phyloP scores from a whole-genome alignment of 2,329 filamentous ascomycete species.

The Epichloe bromicola region DNA sequence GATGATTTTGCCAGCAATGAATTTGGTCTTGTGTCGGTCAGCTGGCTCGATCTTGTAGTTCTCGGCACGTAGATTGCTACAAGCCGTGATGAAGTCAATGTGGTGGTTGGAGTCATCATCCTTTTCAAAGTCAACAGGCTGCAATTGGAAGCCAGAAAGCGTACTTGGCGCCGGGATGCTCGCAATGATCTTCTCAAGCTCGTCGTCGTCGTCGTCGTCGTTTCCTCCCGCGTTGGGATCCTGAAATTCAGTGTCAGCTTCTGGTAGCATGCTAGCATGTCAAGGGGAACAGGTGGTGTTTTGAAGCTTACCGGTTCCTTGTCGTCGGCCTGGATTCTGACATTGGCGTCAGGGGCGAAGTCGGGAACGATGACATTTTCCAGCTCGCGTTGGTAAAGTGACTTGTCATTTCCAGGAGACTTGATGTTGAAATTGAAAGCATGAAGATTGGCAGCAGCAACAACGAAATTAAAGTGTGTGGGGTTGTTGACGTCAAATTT shows the following conservation, averaged over 20 bases:
- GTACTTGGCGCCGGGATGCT: constrained; percentile 67
- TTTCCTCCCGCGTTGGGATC: constrained; percentile 68
- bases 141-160: constrained; percentile 76
- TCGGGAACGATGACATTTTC: constrained; percentile 93
- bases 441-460: constrained; percentile 81
- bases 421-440: constrained; percentile 98
- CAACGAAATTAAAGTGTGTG: constrained; percentile 78
- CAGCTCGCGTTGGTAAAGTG: constrained; percentile 65
- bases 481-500: constrained; percentile 77
- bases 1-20: constrained; percentile 99
- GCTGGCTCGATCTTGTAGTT: constrained; percentile 95
- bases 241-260: constrained; percentile 17
- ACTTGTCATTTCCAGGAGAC: constrained; percentile 54
- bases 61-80: constrained; percentile 88
- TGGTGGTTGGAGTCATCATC: constrained; percentile 96
- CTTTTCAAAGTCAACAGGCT: constrained; percentile 95
- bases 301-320: constrained; percentile 58
- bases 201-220: constrained; percentile 69
- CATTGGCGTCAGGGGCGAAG: constrained; percentile 75
- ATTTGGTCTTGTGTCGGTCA: constrained; percentile 96
- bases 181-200: constrained; percentile 58
- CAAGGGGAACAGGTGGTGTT: too few species aligned
- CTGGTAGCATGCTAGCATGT: not conserved
- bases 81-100: constrained; percentile 97
- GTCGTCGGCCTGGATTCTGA: constrained; percentile 95